Evolutionary conservation across 1,284 basidiomycete genomes (phyloP).

Genomic region (Pyrrhoderma noxium): DNA sequence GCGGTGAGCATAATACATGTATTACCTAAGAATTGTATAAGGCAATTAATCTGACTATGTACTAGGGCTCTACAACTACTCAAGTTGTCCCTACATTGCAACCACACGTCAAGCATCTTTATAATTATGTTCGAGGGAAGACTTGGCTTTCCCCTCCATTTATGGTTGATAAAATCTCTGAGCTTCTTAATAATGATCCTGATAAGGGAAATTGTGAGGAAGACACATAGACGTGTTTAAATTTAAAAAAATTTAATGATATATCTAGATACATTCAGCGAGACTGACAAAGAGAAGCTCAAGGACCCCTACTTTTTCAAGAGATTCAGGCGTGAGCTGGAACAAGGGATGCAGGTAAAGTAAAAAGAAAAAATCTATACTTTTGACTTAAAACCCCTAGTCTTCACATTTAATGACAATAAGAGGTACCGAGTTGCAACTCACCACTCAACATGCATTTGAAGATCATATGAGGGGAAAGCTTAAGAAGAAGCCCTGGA

Average conservation of each 20-base stretch:
- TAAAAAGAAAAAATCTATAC: background rate
- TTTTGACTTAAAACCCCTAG: constrained; percentile 25
- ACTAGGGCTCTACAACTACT: constrained; percentile 53
- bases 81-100: constrained; percentile 59
- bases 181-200: constrained; percentile 32
- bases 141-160: constrained; percentile 54
- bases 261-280: constrained; percentile 39
- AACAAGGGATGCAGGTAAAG: constrained; percentile 45
- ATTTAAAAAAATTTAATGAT: background rate
- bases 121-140: constrained; percentile 53
- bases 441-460: constrained; percentile 34
- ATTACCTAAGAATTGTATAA: background rate
- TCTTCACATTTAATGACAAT: constrained; percentile 39
- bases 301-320: constrained; percentile 44
- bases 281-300: constrained; percentile 45
- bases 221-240: too few species aligned
- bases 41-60: background rate
- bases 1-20: constrained; percentile 29
- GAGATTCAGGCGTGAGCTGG: constrained; percentile 42
- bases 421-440: constrained; percentile 36
- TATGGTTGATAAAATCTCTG: constrained; percentile 31
- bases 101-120: constrained; percentile 41
- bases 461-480: constrained; percentile 41
- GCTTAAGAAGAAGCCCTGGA: constrained; percentile 49
- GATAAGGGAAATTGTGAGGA: constrained; percentile 38